A percentile compares a stretch with the other conserved stretches of the same genome.
These are phyloP conservation scores for Aspergillus steynii DNA, from an alignment of 495 filamentous ascomycete species.

Conservation along the genomic window DNA sequence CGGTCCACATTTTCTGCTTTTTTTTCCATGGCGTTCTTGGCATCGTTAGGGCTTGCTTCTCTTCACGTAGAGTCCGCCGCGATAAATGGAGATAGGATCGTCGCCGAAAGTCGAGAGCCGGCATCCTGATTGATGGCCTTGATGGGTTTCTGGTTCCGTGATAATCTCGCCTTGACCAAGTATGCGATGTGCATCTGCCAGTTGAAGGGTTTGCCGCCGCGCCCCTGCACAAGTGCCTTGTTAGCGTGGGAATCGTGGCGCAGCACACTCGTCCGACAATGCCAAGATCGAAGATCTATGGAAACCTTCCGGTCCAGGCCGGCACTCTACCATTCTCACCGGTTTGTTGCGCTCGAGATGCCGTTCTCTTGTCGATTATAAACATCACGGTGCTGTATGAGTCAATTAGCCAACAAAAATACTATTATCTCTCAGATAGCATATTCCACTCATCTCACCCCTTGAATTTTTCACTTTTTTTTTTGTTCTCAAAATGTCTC, in stretches of 20 bases:
- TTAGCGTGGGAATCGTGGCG: conserved; percentile 10
- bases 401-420: too few relatives aligned
- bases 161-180: background rate
- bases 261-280: conserved; percentile 13
- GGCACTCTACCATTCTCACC: background rate
- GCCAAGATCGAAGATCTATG: conserved; percentile 7
- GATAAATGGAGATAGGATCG: background rate
- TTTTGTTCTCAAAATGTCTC: background rate
- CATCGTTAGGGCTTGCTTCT: background rate
- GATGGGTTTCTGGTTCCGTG: background rate
- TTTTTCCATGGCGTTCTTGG: too few relatives aligned
- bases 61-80: background rate
- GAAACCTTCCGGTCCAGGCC: background rate
- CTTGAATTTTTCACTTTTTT: background rate
- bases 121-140: background rate
- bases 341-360: background rate
- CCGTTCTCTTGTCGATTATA: too few relatives aligned
- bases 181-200: background rate
- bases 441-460: background rate
- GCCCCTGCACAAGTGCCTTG: background rate
- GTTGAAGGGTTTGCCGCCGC: background rate
- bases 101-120: background rate
- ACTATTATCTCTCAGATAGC: too few relatives aligned
- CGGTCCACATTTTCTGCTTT: background rate
- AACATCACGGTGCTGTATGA: too few relatives aligned